phyloP scores from a whole-genome alignment of 306 rosid genomes.

The Prunus padus region DNA sequence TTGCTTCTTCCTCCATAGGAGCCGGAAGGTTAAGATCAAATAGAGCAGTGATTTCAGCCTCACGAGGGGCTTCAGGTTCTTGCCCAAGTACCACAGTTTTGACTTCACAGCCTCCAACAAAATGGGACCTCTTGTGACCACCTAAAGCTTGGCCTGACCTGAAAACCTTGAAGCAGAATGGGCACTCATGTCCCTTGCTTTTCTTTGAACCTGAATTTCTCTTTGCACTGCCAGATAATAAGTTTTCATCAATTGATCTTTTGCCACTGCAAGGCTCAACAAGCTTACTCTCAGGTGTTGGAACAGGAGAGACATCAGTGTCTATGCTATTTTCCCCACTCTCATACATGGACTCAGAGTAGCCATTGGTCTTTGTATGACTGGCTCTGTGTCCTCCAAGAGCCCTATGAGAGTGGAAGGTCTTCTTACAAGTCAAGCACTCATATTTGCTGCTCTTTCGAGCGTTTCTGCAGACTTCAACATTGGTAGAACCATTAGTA shows the following conservation, averaged over 20 bases:
- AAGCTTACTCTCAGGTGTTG: conserved; percentile 29
- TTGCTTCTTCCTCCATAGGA: conserved; percentile 61
- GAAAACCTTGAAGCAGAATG: conserved; percentile 73
- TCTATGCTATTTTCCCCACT: conserved; percentile 68
- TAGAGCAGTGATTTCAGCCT: conserved; percentile 40
- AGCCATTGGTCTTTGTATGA: conserved; percentile 34
- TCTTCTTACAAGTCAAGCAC: conserved; percentile 41
- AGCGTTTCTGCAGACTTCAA: conserved; percentile 26
- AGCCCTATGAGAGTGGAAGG: conserved; percentile 38
- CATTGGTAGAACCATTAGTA: conserved; percentile 22
- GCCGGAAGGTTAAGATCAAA: conserved; percentile 96
- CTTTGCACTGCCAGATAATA: conserved; percentile 32
- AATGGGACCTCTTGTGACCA: conserved; percentile 96
- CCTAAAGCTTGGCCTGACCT: conserved; percentile 95
- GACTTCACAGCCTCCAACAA: conserved; percentile 65
- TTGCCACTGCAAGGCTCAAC: conserved; percentile 25
- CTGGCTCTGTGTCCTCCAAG: conserved; percentile 42
- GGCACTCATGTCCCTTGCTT: conserved; percentile 78
- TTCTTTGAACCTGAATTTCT: conserved; percentile 52
- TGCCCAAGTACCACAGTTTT: conserved; percentile 50
- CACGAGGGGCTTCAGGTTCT: conserved; percentile 27
- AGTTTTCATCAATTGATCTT: conserved; percentile 21
- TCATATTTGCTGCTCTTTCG: conserved; percentile 34
- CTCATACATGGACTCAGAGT: conserved; percentile 50
- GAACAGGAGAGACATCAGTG: conserved; percentile 36